Percentiles rank a stretch among this genome's conserved stretches.
These are phyloP conservation scores for Xylaria longipes DNA, from an alignment of 495 filamentous ascomycete species.

Conservation along the genomic window DNA sequence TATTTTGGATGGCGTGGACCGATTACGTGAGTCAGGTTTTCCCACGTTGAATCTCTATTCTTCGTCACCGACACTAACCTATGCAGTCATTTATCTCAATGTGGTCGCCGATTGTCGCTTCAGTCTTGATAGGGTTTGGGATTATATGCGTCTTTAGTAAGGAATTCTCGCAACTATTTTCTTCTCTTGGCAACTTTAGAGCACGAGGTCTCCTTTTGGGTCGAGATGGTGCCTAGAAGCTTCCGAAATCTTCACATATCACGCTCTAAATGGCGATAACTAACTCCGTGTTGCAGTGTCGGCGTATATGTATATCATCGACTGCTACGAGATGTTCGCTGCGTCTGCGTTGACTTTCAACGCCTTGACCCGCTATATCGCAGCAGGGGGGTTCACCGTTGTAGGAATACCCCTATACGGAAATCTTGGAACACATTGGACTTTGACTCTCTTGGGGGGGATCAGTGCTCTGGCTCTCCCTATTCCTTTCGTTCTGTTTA, in stretches of 20 bases:
- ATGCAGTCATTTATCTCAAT: conserved; percentile 50
- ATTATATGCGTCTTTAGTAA: conserved; percentile 64
- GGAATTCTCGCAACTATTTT: too few relatives aligned
- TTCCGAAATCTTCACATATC: too few relatives aligned
- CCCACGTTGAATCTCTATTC: not conserved
- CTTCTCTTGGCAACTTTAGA: too few relatives aligned
- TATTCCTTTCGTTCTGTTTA: conserved; percentile 61
- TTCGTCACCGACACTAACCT: not conserved
- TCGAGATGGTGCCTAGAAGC: too few relatives aligned
- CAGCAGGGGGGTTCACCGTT: conserved; percentile 44
- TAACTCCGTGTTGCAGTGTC: conserved; percentile 39
- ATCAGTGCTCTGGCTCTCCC: conserved; percentile 59
- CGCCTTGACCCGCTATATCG: conserved; percentile 37
- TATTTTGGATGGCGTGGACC: conserved; percentile 67
- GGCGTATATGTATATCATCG: conserved; percentile 69
- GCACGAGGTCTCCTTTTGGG: too few relatives aligned
- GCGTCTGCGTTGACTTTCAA: conserved; percentile 66
- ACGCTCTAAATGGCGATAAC: too few relatives aligned
- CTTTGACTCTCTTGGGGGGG: conserved; percentile 60
- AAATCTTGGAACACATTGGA: conserved; percentile 63
- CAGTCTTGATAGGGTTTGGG: conserved; percentile 59
- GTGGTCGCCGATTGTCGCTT: conserved; percentile 60
- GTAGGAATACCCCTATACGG: conserved; percentile 44
- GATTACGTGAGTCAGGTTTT: conserved; percentile 35
- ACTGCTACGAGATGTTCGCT: conserved; percentile 70